Conservation (phyloP, 129 eudicot genomes). For the Escallonia rubra region DNA sequence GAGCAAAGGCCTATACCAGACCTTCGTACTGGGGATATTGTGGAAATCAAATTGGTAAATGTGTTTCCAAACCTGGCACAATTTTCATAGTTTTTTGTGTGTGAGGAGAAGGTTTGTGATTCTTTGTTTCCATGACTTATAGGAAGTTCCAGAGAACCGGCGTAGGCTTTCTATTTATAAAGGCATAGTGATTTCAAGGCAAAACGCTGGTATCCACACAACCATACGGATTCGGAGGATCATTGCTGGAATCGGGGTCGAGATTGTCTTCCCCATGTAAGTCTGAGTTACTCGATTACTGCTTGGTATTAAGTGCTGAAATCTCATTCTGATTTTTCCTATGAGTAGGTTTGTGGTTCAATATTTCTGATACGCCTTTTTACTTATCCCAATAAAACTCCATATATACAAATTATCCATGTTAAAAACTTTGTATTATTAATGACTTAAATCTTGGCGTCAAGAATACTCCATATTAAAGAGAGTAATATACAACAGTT, state of each 20-base stretch:
- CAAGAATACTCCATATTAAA: too few species aligned
- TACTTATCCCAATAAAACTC: too few species aligned
- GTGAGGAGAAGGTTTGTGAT: neutral
- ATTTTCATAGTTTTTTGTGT: neutral
- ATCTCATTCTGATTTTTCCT: too few species aligned
- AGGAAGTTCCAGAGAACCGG: constrained; percentile 82
- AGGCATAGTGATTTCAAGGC: constrained; percentile 78
- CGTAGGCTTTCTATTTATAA: constrained; percentile 68
- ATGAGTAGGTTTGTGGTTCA: too few species aligned
- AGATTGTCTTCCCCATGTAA: constrained; percentile 95
- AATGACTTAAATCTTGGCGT: too few species aligned
- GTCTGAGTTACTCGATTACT: constrained; percentile 15
- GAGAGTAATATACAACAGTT: too few species aligned
- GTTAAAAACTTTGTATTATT: too few species aligned
- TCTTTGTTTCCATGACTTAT: constrained; percentile 6
- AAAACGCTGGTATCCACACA: constrained; percentile 94
- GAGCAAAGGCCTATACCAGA: constrained; percentile 62
- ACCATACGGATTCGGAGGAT: constrained; percentile 83
- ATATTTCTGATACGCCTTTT: too few species aligned
- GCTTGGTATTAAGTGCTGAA: too few species aligned
- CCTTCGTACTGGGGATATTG: constrained; percentile 70
- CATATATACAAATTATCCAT: too few species aligned
- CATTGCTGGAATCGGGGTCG: constrained; percentile 91
- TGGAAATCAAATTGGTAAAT: constrained; percentile 77
- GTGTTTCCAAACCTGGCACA: neutral